phyloP scores from a whole-genome alignment of 345 rosid genomes.

The Populus nigra region DNA sequence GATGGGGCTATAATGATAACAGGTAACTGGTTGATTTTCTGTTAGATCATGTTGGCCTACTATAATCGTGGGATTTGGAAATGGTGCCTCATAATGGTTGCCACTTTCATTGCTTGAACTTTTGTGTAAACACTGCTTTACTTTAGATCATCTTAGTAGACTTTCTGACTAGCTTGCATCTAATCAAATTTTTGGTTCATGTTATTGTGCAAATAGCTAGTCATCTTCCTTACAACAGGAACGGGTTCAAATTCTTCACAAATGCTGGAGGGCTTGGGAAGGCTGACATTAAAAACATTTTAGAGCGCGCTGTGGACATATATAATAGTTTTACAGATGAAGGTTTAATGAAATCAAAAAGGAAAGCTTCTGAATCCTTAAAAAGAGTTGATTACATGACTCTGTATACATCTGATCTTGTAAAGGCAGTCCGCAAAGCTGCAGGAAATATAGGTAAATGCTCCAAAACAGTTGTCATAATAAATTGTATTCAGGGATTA shows the following conservation, averaged over 20 bases:
- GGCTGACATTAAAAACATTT: constrained; percentile 74
- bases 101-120: constrained; percentile 4
- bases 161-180: background rate
- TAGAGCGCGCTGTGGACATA: constrained; percentile 79
- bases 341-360: constrained; percentile 35
- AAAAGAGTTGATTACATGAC: constrained; percentile 82
- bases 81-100: constrained; percentile 5
- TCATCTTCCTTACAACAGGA: constrained; percentile 97
- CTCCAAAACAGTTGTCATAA: background rate
- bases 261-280: constrained; percentile 93
- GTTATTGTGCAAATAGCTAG: constrained; percentile 58
- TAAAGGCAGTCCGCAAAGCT: constrained; percentile 79
- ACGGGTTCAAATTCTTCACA: constrained; percentile 96
- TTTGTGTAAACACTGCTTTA: background rate
- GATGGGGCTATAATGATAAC: constrained; percentile 99
- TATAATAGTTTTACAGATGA: constrained; percentile 52
- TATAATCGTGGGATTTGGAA: background rate
- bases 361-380: constrained; percentile 38
- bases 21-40: constrained; percentile 40
- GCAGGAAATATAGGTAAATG: constrained; percentile 78
- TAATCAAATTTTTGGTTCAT: constrained; percentile 25
- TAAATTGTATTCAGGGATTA: background rate
- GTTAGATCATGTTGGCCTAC: constrained; percentile 1
- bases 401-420: constrained; percentile 78
- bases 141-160: background rate